Evolutionary conservation across 1,284 basidiomycete species (phyloP).

Genomic region (Coniferiporia sulphurascens): DNA sequence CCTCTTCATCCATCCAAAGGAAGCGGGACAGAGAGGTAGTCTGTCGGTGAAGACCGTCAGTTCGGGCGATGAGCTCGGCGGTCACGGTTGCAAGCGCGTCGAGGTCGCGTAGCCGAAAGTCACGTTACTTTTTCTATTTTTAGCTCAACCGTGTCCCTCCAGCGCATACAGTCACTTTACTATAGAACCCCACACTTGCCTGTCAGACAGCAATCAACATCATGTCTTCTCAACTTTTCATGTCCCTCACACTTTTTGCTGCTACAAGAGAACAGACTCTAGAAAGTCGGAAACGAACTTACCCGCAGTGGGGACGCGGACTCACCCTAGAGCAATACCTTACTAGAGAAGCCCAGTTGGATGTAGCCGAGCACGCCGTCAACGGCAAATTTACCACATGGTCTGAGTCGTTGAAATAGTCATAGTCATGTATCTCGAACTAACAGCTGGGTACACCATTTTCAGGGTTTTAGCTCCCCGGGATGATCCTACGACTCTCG

Average conservation of each 20-base stretch:
- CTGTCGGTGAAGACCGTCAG: neutral
- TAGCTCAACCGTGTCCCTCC: neutral
- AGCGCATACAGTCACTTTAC: neutral
- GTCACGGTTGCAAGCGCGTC: neutral
- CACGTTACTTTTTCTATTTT: neutral
- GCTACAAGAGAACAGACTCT: constrained; percentile 32
- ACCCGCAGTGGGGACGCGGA: constrained; percentile 32
- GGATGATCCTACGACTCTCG: constrained; percentile 33
- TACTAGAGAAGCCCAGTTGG: constrained; percentile 30
- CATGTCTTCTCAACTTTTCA: constrained; percentile 7
- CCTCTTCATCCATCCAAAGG: constrained; percentile 24
- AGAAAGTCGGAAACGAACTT: constrained; percentile 31
- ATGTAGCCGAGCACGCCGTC: constrained; percentile 32
- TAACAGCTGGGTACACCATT: neutral
- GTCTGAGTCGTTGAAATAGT: constrained; percentile 22
- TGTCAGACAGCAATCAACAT: neutral
- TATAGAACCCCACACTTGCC: neutral
- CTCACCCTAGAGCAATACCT: constrained; percentile 34
- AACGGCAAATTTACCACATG: constrained; percentile 36
- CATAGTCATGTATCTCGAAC: too few species aligned
- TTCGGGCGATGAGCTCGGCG: neutral
- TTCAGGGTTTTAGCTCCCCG: constrained; percentile 41
- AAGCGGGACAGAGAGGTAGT: too few species aligned
- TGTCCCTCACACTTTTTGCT: constrained; percentile 15
- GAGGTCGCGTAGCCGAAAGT: neutral